These are phyloP conservation scores for Eucalyptus sp. DNA, from an alignment of 345 rosid genomes.

Conservation along the genomic window DNA sequence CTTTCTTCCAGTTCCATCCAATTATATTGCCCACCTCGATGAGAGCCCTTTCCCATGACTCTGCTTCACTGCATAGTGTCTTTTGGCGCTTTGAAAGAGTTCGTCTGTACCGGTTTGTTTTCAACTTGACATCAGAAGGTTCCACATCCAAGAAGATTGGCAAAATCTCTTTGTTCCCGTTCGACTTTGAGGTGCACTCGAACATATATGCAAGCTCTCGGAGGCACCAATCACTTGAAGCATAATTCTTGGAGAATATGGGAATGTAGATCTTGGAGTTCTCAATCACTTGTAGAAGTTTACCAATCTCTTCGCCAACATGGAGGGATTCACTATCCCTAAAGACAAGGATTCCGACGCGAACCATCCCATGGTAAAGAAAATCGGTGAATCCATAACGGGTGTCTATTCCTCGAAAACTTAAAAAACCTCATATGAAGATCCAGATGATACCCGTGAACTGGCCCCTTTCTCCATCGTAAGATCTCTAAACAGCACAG, in stretches of 20 bases:
- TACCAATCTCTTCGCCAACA: background rate
- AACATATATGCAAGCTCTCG: background rate
- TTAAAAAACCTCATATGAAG: background rate
- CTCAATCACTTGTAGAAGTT: background rate
- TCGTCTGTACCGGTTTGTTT: accelerated
- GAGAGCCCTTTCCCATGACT: too few relatives aligned
- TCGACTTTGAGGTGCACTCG: background rate
- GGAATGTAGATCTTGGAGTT: background rate
- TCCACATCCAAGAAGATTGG: background rate
- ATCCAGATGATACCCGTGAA: background rate
- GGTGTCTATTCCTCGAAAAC: background rate
- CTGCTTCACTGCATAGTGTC: accelerated
- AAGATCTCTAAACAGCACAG: background rate
- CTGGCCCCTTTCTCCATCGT: background rate
- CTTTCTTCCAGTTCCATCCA: too few relatives aligned
- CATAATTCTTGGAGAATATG: background rate
- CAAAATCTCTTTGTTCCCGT: background rate
- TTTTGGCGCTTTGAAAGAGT: accelerated
- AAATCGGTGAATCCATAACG: background rate
- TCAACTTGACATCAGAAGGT: background rate
- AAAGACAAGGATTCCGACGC: accelerated
- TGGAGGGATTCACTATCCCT: background rate
- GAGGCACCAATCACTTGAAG: background rate
- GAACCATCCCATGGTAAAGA: background rate
- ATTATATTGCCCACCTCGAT: too few relatives aligned